phyloP scores from a whole-genome alignment of 1,284 basidiomycete species.

The Grifola frondosa region DNA sequence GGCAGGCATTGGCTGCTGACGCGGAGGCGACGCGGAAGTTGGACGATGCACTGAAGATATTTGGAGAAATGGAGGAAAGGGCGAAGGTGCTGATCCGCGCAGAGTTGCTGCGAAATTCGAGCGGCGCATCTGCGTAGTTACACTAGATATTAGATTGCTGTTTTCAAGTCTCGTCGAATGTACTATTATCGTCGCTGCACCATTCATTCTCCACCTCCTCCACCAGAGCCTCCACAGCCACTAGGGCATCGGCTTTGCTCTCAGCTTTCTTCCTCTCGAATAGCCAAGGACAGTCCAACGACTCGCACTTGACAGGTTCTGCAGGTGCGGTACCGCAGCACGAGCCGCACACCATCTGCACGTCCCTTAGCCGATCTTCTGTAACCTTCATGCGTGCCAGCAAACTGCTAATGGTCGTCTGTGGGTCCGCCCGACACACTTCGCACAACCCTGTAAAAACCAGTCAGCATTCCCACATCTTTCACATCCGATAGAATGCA shows the following conservation, averaged over 20 bases:
- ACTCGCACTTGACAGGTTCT: conserved; percentile 75
- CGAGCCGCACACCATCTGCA: conserved; percentile 69
- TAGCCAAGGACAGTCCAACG: conserved; percentile 82
- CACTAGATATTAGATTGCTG: no score
- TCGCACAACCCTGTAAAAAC: conserved; percentile 61
- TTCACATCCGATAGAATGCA: neutral
- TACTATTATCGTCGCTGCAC: no score
- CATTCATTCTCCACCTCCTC: conserved; percentile 26
- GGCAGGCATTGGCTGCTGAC: conserved; percentile 36
- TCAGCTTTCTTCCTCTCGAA: conserved; percentile 72
- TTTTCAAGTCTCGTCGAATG: no score
- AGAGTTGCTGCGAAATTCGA: no score
- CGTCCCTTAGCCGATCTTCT: conserved; percentile 55
- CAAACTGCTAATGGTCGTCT: conserved; percentile 61
- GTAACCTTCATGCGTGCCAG: conserved; percentile 55
- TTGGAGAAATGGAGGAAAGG: conserved; percentile 42
- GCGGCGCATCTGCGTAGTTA: no score
- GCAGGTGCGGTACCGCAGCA: conserved; percentile 58
- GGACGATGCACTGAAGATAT: conserved; percentile 43
- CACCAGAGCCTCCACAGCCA: conserved; percentile 36
- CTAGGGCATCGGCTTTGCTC: conserved; percentile 51
- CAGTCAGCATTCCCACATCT: neutral
- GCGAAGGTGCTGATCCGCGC: conserved; percentile 35
- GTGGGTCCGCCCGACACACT: conserved; percentile 53
- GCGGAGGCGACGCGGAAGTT: conserved; percentile 42